Base-by-base conservation (phyloP, 495 filamentous ascomycete species). In the Polyplosphaeria fusca region DNA sequence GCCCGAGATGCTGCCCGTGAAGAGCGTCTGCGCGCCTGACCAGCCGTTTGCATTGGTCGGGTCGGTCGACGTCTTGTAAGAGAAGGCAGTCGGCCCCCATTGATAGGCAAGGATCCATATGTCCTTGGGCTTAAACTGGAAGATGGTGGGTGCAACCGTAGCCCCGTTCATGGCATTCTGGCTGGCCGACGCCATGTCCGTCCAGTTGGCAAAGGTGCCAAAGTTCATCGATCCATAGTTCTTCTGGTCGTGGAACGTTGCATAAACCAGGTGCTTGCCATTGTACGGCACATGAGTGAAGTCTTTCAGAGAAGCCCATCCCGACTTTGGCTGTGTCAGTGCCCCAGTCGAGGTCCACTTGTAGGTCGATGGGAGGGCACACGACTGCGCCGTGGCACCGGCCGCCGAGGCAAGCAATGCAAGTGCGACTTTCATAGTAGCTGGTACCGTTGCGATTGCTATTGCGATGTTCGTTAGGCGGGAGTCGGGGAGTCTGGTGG, bases 121-220 rank as follows among this genome's bases (percentile, higher is more conserved):
- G 20, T 41, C 57, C 47, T 68, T 61, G 12, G 66, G 66, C 14
- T 44, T 55, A 28, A 66, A 66, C 55, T 53, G 66, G 58, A 68
- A 68, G 20, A 68, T 20, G 16, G 64, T 48, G 9, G 66, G 66
- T 14, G 66, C 66, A 13, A 85, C 82, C 42, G 51, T 54, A 30
- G 52, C 55, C 18, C 47, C 52, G n/a, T 47, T 63, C 30, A 60
- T 58, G 1, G 47, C 50, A 25, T 59, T 68, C 24, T 56, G 52
- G 35, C 40, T 52, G 0, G 79, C 80, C 0, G 74, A 64, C 9
- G 67, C 72, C 78, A 85, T 81, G 9, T 49, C 64, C 39, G 25
- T 56, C 66, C 44, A 68, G 55, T 54, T 63, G 53, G 30, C 55
- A 47, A 63, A 66, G 43, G 52, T 16, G 26, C 52, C 60, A 50